A percentile compares a stretch with the other conserved stretches of the same genome.
phyloP scores from a whole-genome alignment of 2,329 filamentous ascomycete genomes.

The Tolypocladium paradoxum region DNA sequence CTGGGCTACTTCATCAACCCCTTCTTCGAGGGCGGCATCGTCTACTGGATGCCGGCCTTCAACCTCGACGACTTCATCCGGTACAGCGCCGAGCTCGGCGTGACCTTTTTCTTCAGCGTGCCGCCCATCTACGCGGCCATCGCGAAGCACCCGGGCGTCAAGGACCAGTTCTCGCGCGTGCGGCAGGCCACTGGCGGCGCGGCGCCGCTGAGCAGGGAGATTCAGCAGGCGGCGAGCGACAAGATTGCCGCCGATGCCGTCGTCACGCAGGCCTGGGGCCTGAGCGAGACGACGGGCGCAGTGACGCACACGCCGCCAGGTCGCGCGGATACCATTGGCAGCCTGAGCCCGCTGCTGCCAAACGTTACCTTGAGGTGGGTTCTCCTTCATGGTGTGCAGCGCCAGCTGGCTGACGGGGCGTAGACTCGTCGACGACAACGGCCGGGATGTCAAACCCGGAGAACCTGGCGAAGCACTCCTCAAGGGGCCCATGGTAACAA shows the following conservation, averaged over 20 bases:
- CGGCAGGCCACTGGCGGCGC: conserved; percentile 39
- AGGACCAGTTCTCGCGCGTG: conserved; percentile 41
- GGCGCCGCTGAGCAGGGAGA: conserved; percentile 43
- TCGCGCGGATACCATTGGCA: conserved; percentile 32
- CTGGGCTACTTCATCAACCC: conserved; percentile 31
- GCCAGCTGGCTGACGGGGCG: conserved; percentile 2
- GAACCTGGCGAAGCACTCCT: conserved; percentile 53
- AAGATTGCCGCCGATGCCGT: conserved; percentile 32
- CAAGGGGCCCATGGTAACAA: conserved; percentile 60
- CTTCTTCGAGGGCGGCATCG: conserved; percentile 30
- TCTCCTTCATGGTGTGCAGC: conserved; percentile 1
- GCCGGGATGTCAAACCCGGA: conserved; percentile 26
- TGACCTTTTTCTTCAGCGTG: conserved; percentile 47
- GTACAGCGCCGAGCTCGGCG: conserved; percentile 35
- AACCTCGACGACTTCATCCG: conserved; percentile 43
- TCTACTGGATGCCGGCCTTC: conserved; percentile 55
- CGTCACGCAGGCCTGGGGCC: conserved; percentile 45
- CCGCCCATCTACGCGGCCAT: conserved; percentile 51
- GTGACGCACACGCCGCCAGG: conserved; percentile 34
- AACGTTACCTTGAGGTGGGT: conserved; percentile 16
- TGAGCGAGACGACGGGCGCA: conserved; percentile 43
- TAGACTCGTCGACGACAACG: conserved; percentile 28
- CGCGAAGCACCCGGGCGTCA: conserved; percentile 43
- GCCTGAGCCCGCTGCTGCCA: conserved; percentile 24
- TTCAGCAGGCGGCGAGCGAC: conserved; percentile 37